A percentile compares a stretch with the other conserved stretches of the same genome.
phyloP scores from a whole-genome alignment of 2,329 filamentous ascomycete species.

The Phaeosphaeriaceae sp. region DNA sequence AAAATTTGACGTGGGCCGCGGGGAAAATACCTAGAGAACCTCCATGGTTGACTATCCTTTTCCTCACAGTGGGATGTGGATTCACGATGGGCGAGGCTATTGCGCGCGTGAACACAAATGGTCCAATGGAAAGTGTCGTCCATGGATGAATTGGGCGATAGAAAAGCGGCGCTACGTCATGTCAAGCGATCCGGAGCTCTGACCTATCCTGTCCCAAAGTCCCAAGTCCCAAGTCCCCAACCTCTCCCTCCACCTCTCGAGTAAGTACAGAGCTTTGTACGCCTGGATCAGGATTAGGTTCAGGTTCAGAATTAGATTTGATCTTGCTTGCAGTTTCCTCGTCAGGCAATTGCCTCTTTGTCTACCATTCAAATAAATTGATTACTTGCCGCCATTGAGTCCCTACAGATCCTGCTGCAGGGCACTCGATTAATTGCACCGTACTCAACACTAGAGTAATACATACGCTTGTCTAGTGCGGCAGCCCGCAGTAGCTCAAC shows the following conservation, averaged over 20 bases:
- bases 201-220: conserved; percentile 10
- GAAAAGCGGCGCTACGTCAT: conserved; percentile 24
- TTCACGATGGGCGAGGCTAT: conserved; percentile 5
- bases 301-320: background rate
- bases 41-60: background rate
- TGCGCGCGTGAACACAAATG: conserved; percentile 6
- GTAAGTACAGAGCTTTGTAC: conserved; percentile 22
- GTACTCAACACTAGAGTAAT: conserved; percentile 24
- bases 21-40: background rate
- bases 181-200: conserved; percentile 21
- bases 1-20: conserved; percentile 5
- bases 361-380: too few species aligned
- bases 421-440: conserved; percentile 22
- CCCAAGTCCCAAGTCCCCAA: conserved; percentile 12
- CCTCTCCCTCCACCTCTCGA: conserved; percentile 15
- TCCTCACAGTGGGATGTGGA: conserved; percentile 8
- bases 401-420: conserved; percentile 19
- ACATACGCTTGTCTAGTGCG: conserved; percentile 38
- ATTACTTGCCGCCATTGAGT: conserved; percentile 2
- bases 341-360: conserved; percentile 2
- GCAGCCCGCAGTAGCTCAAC: conserved; percentile 32
- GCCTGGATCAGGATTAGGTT: conserved; percentile 8
- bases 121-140: background rate
- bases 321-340: conserved; percentile 1
- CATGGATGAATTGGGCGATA: conserved; percentile 1